Evolutionary conservation across 2,329 filamentous ascomycete species (phyloP).

Genomic region (Paecilomyces formosus): DNA sequence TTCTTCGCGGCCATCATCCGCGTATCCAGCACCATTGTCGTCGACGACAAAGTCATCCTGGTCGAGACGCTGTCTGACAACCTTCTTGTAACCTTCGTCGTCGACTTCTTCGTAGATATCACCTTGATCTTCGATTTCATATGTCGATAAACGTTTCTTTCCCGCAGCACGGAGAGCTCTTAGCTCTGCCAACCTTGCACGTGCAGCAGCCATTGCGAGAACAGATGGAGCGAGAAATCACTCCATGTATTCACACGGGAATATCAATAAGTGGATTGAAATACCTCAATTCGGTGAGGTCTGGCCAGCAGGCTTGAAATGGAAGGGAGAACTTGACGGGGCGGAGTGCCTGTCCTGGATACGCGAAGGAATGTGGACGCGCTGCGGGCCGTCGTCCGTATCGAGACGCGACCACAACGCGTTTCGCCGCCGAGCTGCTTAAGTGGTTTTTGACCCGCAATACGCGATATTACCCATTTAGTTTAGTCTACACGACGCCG

Average conservation of each 20-base stretch:
- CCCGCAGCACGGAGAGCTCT: constrained; percentile 76
- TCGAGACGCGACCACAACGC: constrained; percentile 16
- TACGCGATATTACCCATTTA: not conserved
- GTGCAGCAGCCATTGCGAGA: constrained; percentile 24
- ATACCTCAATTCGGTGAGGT: not conserved
- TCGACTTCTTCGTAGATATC: constrained; percentile 94
- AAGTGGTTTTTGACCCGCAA: constrained; percentile 10
- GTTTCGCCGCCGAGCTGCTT: constrained; percentile 14
- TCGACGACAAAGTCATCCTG: constrained; percentile 98
- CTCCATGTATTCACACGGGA: not conserved
- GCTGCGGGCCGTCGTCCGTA: constrained; percentile 2
- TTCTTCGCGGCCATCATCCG: constrained; percentile 89
- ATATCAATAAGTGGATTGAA: not conserved
- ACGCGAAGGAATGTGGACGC: constrained; percentile 12
- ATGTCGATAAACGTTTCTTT: constrained; percentile 82
- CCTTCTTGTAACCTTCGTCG: constrained; percentile 94
- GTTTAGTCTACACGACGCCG: not conserved
- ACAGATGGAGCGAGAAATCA: not conserved
- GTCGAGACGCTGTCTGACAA: constrained; percentile 80
- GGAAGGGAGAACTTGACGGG: not conserved
- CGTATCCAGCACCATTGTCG: constrained; percentile 95
- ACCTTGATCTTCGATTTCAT: constrained; percentile 76
- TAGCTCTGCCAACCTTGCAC: constrained; percentile 58
- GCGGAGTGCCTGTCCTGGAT: not conserved
- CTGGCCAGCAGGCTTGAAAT: not conserved